These are phyloP conservation scores for Cymbopogon flexuosus DNA, from an alignment of 202 grass and related monocot species.

Conservation along the genomic window DNA sequence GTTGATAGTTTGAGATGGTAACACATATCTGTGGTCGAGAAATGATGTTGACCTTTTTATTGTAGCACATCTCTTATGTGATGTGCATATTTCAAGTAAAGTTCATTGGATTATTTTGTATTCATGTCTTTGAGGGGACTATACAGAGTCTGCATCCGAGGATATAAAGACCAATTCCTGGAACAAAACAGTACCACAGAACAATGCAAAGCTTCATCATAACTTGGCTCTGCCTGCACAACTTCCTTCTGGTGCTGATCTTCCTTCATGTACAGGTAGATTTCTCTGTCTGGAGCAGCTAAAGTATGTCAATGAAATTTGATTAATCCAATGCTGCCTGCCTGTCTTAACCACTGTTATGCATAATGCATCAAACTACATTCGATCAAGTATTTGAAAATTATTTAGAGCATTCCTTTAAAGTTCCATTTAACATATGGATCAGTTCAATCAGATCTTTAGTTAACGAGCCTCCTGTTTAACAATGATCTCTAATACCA, in stretches of 20 bases:
- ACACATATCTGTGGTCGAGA: not conserved
- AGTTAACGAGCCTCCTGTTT: not conserved
- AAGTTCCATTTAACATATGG: not conserved
- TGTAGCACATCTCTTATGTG: not conserved
- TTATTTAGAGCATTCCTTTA: not conserved
- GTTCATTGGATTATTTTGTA: not conserved
- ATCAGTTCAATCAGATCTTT: not conserved
- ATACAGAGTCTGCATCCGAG: constrained; percentile 57
- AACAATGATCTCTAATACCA: not conserved
- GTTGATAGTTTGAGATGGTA: not conserved
- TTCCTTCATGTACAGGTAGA: constrained; percentile 81
- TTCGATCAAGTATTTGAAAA: not conserved
- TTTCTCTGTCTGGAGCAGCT: not conserved
- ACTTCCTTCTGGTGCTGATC: constrained; percentile 82
- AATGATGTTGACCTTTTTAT: not conserved
- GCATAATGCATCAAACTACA: not conserved
- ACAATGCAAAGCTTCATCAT: constrained; percentile 44
- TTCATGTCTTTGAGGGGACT: constrained; percentile 13
- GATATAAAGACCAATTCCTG: constrained; percentile 38
- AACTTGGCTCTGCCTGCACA: constrained; percentile 47
- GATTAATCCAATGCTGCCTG: not conserved
- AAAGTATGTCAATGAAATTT: not conserved
- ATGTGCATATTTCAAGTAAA: not conserved
- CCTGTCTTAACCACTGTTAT: not conserved
- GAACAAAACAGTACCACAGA: constrained; percentile 39